Evolutionary conservation across 1,139 yeast species (phyloP), one percentile per base, ranked within the genome.

Genomic region (Chernovozyma aurita): DNA sequence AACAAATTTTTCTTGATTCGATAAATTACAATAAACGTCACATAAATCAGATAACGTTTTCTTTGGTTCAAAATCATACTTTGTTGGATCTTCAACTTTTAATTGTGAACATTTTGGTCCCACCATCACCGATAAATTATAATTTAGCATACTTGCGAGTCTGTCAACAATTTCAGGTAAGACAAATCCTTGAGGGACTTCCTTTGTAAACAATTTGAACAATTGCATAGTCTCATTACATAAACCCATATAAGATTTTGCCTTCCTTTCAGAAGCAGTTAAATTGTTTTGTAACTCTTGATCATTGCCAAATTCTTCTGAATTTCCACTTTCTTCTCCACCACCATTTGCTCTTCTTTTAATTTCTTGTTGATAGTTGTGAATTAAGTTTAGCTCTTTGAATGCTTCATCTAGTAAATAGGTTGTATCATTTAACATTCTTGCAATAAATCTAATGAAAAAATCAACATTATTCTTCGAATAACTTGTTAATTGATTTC

Each of bases 371-470:
- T 87, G 95, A 45, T 80, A 70, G 33, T 73, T 70, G 51, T 88
- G 97, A 37, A 92, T 90, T 31, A 78, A 80, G 28, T 80, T 73
- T 44, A 92, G 69, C 51, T 85, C 86, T 38, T 85, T 76, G 44
- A 92, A 73, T 1, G 97, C 84, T 59, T 94, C 98, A 59, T 94
- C 98, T 42, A 92, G 66, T 46, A 94, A 68, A 53, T 81, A 92
- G 0, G 98, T 92, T 9, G 95, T 81, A 59, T 92, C 99, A 58
- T 92, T 94, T 54, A 92, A 69, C 85, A 92, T 82, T 57, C 97
- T 73, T 0, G 98, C 98, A 44, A 92, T 86, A 54, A 92, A 88
- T 50, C 95, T 70, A 34, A 92, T 82, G 54, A 94, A 92, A 51
- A 92, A 92, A 38, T 85, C 88, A 24, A 83, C 82, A 48, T 80